Evolutionary conservation across 495 filamentous ascomycete species (phyloP).

Genomic region (Usnea hakonensis): DNA sequence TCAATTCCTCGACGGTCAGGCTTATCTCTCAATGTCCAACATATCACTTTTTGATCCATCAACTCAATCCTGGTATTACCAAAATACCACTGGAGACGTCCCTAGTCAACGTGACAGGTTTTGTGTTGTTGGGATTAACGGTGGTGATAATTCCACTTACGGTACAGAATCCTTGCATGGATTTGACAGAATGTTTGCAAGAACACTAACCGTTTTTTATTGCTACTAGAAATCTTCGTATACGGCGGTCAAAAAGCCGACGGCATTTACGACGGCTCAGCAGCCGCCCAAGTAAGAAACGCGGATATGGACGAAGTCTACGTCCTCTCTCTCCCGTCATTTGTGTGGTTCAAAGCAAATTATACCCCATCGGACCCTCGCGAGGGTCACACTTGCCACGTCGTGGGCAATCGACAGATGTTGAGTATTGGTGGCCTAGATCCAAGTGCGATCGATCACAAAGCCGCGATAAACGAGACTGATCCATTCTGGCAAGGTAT

Average conservation of each 20-base stretch:
- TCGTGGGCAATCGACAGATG: constrained; percentile 18
- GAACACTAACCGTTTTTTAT: not conserved
- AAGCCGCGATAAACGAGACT: not conserved
- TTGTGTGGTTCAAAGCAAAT: constrained; percentile 32
- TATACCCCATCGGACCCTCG: not conserved
- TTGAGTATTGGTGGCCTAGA: constrained; percentile 12
- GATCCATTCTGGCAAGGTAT: constrained; percentile 8
- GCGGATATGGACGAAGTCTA: constrained; percentile 19
- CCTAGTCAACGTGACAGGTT: not conserved
- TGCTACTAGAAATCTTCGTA: not conserved
- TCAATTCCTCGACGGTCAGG: not conserved
- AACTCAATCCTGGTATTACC: not conserved
- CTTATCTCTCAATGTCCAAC: not conserved
- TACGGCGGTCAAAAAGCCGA: not conserved
- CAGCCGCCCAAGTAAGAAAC: not conserved
- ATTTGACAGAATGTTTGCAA: too few relatives aligned
- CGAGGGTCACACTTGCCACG: constrained; percentile 10
- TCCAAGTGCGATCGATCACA: not conserved
- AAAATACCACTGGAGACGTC: not conserved
- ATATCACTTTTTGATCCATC: constrained; percentile 2
- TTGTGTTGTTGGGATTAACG: not conserved
- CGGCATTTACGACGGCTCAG: not conserved
- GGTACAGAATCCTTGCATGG: not conserved
- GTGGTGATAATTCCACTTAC: not conserved
- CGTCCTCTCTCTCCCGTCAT: constrained; percentile 39